A percentile compares a stretch with the other conserved stretches of the same genome.
phyloP scores from a whole-genome alignment of 768 basidiomycete species.

The Russula olivacea region DNA sequence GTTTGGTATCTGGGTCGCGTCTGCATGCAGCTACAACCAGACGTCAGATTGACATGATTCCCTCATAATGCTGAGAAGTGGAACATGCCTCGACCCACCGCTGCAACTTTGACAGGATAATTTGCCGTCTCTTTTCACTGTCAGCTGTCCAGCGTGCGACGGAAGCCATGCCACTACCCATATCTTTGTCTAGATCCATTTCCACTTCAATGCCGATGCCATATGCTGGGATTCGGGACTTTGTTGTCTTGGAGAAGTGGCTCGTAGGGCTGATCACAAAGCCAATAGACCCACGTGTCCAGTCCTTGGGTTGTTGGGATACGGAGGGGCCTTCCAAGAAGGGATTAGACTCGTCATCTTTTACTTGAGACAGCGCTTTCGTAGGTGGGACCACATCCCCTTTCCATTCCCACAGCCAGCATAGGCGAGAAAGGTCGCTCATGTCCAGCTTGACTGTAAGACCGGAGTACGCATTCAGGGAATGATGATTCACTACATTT shows the following conservation, averaged over 20 bases:
- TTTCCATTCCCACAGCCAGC: constrained; percentile 92
- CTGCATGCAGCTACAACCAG: constrained; percentile 46
- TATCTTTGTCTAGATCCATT: constrained; percentile 75
- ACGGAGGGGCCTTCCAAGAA: constrained; percentile 23
- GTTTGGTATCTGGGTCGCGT: constrained; percentile 41
- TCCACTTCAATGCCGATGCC: constrained; percentile 86
- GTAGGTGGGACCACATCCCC: constrained; percentile 37
- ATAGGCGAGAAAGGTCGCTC: constrained; percentile 69
- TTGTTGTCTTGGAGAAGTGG: constrained; percentile 59
- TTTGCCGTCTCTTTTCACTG: constrained; percentile 52
- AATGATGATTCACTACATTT: constrained; percentile 74
- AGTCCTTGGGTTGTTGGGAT: constrained; percentile 47
- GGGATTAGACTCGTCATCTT: constrained; percentile 30
- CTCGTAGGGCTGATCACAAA: constrained; percentile 66
- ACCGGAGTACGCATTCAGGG: constrained; percentile 62
- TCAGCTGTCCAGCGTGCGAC: constrained; percentile 83
- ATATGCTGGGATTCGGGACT: constrained; percentile 70
- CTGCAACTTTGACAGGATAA: constrained; percentile 54
- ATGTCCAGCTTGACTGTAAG: constrained; percentile 55
- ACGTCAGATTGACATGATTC: constrained; percentile 6
- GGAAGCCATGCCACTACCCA: constrained; percentile 80
- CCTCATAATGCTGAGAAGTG: not conserved
- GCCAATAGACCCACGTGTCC: constrained; percentile 79
- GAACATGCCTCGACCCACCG: constrained; percentile 56
- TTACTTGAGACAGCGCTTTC: constrained; percentile 2